Conservation (phyloP, 495 filamentous ascomycete species). For the Staphylotrichum tortipilum region DNA sequence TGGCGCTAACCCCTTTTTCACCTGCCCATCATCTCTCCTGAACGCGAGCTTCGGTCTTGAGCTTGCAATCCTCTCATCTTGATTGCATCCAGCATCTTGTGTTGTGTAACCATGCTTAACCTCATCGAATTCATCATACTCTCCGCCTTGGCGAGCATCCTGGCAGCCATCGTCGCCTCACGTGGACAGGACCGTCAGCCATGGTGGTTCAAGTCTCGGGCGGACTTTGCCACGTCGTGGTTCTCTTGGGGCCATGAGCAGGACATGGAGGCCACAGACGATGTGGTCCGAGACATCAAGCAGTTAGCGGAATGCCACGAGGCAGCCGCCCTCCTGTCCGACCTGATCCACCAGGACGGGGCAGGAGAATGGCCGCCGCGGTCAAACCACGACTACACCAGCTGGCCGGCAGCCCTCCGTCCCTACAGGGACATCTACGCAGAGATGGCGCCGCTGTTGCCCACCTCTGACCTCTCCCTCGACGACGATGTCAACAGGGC, state of each 20-base stretch:
- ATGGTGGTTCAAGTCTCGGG: not conserved
- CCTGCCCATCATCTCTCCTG: too few relatives aligned
- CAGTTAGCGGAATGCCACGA: slow-evolving; percentile 17
- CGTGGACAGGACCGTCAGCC: not conserved
- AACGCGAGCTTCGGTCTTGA: too few relatives aligned
- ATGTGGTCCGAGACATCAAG: slow-evolving; percentile 2
- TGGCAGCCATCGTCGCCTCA: not conserved
- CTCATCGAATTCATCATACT: not conserved
- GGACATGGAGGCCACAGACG: not conserved
- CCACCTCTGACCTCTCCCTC: slow-evolving; percentile 13
- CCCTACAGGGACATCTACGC: slow-evolving; percentile 31
- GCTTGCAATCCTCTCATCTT: too few relatives aligned
- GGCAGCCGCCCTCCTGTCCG: slow-evolving; percentile 9
- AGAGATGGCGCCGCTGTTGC: slow-evolving; percentile 23
- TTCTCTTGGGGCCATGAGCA: too few relatives aligned
- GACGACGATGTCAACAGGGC: slow-evolving; percentile 17
- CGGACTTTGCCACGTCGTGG: too few relatives aligned
- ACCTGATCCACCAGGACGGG: slow-evolving; percentile 26
- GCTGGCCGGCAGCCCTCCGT: slow-evolving; percentile 21
- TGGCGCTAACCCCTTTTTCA: too few relatives aligned
- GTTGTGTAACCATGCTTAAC: not conserved
- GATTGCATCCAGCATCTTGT: too few relatives aligned
- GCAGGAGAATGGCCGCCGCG: slow-evolving; percentile 31
- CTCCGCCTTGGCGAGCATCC: slow-evolving; percentile 1
- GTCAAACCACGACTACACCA: slow-evolving; percentile 14